phyloP scores from a whole-genome alignment of 768 basidiomycete species.

The Pisolithus orientalis region DNA sequence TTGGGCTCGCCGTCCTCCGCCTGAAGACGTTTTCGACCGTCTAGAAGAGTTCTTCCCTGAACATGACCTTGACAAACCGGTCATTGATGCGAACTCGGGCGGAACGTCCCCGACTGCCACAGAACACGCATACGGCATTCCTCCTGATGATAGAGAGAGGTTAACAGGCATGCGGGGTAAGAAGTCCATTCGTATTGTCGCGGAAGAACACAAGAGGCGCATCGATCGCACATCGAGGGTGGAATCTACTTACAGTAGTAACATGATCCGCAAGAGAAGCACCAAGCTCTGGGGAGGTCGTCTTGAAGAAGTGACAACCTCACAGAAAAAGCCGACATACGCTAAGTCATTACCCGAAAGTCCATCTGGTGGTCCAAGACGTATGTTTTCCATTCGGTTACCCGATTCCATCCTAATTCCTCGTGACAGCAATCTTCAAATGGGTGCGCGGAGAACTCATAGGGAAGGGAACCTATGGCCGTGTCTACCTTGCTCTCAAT shows the following conservation, averaged over 20 bases:
- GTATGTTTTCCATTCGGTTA: constrained; percentile 40
- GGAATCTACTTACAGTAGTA: constrained; percentile 43
- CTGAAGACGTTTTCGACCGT: constrained; percentile 90
- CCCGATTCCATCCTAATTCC: constrained; percentile 10
- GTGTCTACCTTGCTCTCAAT: constrained; percentile 93
- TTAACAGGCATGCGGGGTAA: constrained; percentile 53
- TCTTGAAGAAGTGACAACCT: constrained; percentile 87
- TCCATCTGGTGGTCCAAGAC: constrained; percentile 55
- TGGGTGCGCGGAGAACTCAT: constrained; percentile 99
- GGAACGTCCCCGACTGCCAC: constrained; percentile 69
- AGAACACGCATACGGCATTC: constrained; percentile 42
- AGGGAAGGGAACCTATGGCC: constrained; percentile 94
- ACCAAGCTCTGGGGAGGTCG: constrained; percentile 95
- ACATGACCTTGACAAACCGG: constrained; percentile 92
- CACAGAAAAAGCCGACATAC: constrained; percentile 46
- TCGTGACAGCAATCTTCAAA: constrained; percentile 74
- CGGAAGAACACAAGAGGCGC: constrained; percentile 76
- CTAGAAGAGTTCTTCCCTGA: constrained; percentile 94
- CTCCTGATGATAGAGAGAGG: constrained; percentile 28
- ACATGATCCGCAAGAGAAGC: constrained; percentile 69
- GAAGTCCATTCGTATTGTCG: constrained; percentile 91
- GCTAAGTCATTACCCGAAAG: constrained; percentile 47
- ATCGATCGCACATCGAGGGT: constrained; percentile 65
- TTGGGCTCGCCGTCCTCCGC: constrained; percentile 86
- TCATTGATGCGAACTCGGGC: constrained; percentile 81